phyloP scores from a whole-genome alignment of 1,284 basidiomycete species.

The Fistulinella cinereoalba region DNA sequence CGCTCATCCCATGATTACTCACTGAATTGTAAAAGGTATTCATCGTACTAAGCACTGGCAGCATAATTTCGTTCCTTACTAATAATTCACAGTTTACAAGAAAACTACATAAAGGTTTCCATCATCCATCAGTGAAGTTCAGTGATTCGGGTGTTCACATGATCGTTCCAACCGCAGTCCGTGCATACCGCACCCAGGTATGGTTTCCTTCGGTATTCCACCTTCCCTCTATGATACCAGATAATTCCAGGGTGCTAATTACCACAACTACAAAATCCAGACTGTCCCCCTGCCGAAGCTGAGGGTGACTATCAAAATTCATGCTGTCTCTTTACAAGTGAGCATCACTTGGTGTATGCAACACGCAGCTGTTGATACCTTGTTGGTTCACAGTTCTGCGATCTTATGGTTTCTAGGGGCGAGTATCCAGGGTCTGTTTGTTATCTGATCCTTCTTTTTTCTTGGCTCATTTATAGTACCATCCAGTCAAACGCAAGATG shows the following conservation, averaged over 20 bases:
- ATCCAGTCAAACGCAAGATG: constrained; percentile 25
- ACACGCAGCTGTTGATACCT: no score
- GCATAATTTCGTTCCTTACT: no score
- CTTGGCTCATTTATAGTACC: neutral
- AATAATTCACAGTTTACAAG: no score
- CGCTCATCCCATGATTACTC: no score
- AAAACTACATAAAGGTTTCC: no score
- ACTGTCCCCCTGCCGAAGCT: constrained; percentile 33
- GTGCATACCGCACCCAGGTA: constrained; percentile 35
- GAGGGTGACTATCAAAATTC: constrained; percentile 47
- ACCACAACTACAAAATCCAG: constrained; percentile 35
- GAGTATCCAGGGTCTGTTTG: constrained; percentile 29
- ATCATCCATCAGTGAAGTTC: no score
- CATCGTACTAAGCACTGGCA: no score
- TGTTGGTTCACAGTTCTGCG: constrained; percentile 37
- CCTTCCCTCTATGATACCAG: constrained; percentile 1
- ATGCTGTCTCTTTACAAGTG: constrained; percentile 50
- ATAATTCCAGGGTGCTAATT: constrained; percentile 11
- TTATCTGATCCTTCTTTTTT: neutral
- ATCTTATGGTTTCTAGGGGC: constrained; percentile 39
- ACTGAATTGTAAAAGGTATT: no score
- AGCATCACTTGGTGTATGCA: no score
- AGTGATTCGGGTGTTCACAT: no score
- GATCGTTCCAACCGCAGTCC: constrained; percentile 27
- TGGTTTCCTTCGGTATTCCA: constrained; percentile 3